These are phyloP conservation scores for Dothideomycetidae sp. DNA, from an alignment of 2,329 filamentous ascomycete genomes.

Conservation along the genomic window DNA sequence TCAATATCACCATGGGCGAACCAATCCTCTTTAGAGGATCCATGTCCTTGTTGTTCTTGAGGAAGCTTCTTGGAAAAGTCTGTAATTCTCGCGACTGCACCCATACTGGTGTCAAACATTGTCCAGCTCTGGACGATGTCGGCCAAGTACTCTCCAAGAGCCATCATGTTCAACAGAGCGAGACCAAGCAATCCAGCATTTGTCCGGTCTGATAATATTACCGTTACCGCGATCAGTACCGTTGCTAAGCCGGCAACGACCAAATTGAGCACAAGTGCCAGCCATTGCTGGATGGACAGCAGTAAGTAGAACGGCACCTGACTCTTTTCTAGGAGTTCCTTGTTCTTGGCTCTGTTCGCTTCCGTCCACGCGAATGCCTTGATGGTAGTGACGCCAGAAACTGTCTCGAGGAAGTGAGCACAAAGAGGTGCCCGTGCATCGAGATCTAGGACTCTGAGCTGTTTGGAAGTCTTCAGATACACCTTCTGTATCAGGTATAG, in stretches of 20 bases:
- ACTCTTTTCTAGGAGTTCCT: slow-evolving; percentile 25
- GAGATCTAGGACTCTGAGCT: slow-evolving; percentile 39
- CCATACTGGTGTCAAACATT: not conserved
- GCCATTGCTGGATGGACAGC: slow-evolving; percentile 33
- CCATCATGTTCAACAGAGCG: not conserved
- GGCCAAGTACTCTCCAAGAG: not conserved
- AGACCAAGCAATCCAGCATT: slow-evolving; percentile 35
- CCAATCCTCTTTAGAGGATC: slow-evolving; percentile 55
- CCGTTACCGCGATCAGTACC: slow-evolving; percentile 19
- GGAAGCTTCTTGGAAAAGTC: slow-evolving; percentile 34
- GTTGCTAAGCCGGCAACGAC: slow-evolving; percentile 24
- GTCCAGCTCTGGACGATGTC: not conserved
- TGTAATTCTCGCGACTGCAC: slow-evolving; percentile 31
- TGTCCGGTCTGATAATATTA: slow-evolving; percentile 28
- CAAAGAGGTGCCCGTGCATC: slow-evolving; percentile 38
- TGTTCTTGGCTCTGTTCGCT: slow-evolving; percentile 25
- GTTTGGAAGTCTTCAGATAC: slow-evolving; percentile 35
- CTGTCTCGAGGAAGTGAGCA: slow-evolving; percentile 37
- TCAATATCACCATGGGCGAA: slow-evolving; percentile 59
- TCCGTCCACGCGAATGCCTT: slow-evolving; percentile 36
- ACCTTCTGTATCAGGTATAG: slow-evolving; percentile 31
- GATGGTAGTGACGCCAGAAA: slow-evolving; percentile 35
- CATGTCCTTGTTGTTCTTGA: slow-evolving; percentile 42
- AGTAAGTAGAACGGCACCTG: slow-evolving; percentile 34
- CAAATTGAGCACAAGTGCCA: slow-evolving; percentile 28